These are phyloP conservation scores for Eucalyptus regnans DNA, from an alignment of 345 rosid species.

Conservation along the genomic window DNA sequence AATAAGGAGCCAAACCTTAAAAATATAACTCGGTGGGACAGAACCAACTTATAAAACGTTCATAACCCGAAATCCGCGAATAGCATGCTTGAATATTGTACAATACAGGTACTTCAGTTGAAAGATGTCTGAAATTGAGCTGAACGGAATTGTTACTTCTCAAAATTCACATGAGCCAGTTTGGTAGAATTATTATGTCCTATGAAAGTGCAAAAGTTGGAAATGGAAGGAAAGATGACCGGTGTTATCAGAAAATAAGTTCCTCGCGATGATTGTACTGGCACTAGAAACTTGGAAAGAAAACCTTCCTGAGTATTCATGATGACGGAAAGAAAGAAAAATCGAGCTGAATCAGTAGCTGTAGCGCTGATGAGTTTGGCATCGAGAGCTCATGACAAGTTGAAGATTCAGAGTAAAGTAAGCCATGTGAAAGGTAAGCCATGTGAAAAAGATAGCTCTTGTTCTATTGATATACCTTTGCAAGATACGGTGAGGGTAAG, in stretches of 20 bases:
- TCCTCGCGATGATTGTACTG: neutral
- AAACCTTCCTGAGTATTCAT: neutral
- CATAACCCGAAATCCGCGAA: neutral
- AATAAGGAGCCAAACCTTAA: neutral
- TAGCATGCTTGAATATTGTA: neutral
- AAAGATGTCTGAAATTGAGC: neutral
- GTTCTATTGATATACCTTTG: slow-evolving; percentile 6
- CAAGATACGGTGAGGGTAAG: slow-evolving; percentile 33
- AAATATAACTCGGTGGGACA: neutral
- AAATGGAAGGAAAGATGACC: neutral
- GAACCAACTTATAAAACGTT: neutral
- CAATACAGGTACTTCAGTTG: neutral
- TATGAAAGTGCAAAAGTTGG: neutral
- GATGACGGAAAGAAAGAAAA: neutral
- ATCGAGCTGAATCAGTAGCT: neutral
- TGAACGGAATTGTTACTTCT: neutral
- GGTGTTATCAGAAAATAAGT: neutral
- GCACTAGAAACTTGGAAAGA: neutral
- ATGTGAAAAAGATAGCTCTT: neutral
- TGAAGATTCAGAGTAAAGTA: neutral
- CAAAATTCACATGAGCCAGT: neutral
- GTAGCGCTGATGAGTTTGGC: neutral
- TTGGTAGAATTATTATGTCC: neutral
- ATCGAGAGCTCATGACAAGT: neutral
- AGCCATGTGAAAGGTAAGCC: neutral